These are phyloP conservation scores for Colletotrichum melonis DNA, from an alignment of 2,329 filamentous ascomycete genomes.

Conservation along the genomic window DNA sequence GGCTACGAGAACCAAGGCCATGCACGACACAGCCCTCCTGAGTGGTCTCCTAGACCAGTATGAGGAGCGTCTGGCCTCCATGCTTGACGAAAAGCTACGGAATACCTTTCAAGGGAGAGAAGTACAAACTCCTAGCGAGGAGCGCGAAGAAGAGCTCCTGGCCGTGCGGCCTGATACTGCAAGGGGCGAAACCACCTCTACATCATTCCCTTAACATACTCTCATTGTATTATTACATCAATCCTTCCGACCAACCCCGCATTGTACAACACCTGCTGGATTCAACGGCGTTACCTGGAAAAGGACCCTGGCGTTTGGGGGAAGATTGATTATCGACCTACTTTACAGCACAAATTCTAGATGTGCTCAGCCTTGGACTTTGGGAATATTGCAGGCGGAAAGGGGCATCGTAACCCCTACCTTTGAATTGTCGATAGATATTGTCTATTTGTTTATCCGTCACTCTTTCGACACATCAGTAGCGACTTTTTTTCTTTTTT, in stretches of 20 bases:
- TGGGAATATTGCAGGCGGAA: neutral
- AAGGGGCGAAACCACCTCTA: constrained; percentile 13
- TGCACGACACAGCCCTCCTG: constrained; percentile 66
- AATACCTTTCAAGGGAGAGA: constrained; percentile 52
- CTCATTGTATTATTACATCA: constrained; percentile 32
- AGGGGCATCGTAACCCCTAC: neutral
- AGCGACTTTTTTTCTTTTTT: neutral
- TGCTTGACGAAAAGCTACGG: constrained; percentile 78
- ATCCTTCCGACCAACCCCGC: neutral
- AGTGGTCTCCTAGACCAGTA: constrained; percentile 79
- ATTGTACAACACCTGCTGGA: constrained; percentile 29
- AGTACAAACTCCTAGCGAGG: constrained; percentile 45
- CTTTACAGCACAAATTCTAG: neutral
- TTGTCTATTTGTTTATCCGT: neutral
- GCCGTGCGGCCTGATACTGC: constrained; percentile 14
- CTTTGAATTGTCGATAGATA: neutral
- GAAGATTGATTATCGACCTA: neutral
- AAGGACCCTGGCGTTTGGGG: constrained; percentile 19
- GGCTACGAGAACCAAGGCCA: constrained; percentile 62
- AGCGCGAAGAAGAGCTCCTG: constrained; percentile 47
- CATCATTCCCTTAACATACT: constrained; percentile 39
- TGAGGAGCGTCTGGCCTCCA: constrained; percentile 75
- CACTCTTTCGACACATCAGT: neutral
- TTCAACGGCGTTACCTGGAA: constrained; percentile 20
- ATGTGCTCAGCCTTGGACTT: neutral